phyloP scores from a whole-genome alignment of 148 eudicot species.

The Chenopodium suecicum region DNA sequence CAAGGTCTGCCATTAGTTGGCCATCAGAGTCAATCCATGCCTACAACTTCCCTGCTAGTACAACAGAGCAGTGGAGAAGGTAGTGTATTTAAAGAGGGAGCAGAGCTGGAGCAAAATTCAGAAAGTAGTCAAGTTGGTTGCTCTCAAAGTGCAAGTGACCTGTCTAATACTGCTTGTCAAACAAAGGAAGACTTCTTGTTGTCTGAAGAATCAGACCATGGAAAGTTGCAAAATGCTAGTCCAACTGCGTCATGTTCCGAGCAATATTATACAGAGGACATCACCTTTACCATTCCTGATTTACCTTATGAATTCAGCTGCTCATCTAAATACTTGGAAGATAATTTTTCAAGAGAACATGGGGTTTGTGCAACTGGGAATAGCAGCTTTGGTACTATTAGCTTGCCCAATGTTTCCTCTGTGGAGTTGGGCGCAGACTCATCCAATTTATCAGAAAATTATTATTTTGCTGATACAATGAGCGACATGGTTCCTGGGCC shows the following conservation, averaged over 20 bases:
- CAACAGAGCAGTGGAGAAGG: constrained; percentile 37
- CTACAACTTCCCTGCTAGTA: constrained; percentile 39
- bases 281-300: constrained; percentile 46
- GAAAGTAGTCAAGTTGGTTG: constrained; percentile 75
- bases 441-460: constrained; percentile 40
- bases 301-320: constrained; percentile 46
- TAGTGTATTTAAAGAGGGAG: constrained; percentile 42
- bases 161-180: constrained; percentile 36
- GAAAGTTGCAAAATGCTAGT: constrained; percentile 39
- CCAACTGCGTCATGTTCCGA: constrained; percentile 41
- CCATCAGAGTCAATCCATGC: constrained; percentile 46
- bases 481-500: constrained; percentile 35
- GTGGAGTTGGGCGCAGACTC: constrained; percentile 46
- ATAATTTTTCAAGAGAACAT: constrained; percentile 41
- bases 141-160: constrained; percentile 56
- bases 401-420: constrained; percentile 43
- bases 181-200: constrained; percentile 43
- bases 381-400: constrained; percentile 41
- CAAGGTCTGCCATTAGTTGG: constrained; percentile 54
- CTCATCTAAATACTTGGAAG: constrained; percentile 40
- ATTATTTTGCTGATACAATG: constrained; percentile 29
- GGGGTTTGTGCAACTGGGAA: constrained; percentile 31
- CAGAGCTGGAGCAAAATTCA: constrained; percentile 64
- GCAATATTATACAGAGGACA: constrained; percentile 44
- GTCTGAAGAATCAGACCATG: constrained; percentile 45